phyloP scores from a whole-genome alignment of 805 yeast species.

The Priceomyces castillae region DNA sequence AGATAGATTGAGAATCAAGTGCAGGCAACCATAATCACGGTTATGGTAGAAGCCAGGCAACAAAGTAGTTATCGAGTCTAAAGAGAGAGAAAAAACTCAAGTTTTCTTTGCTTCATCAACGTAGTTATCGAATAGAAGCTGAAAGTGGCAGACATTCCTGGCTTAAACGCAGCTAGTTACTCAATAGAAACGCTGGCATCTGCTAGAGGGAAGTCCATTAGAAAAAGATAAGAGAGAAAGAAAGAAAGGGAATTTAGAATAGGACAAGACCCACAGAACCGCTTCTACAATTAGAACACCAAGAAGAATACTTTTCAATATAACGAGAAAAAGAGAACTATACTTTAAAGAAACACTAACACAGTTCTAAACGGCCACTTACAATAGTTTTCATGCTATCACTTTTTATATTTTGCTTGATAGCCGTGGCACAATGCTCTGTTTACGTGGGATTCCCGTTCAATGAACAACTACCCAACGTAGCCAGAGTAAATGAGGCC shows the following conservation, averaged over 20 bases:
- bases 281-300: neutral
- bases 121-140: neutral
- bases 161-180: neutral
- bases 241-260: neutral
- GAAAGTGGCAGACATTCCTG: slow-evolving; percentile 1
- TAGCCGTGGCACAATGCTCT: slow-evolving; percentile 31
- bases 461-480: slow-evolving; percentile 78
- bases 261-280: neutral
- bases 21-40: neutral
- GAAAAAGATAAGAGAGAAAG: neutral
- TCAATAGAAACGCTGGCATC: neutral
- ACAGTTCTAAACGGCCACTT: neutral
- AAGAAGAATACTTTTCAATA: neutral
- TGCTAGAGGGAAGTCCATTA: neutral
- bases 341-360: neutral
- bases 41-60: neutral
- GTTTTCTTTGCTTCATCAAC: neutral
- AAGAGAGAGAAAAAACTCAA: neutral
- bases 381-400: slow-evolving; percentile 1
- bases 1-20: neutral
- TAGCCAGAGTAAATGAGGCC: slow-evolving; percentile 65
- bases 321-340: neutral
- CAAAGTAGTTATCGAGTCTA: neutral
- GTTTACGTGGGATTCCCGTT: slow-evolving; percentile 75
- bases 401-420: neutral